Evolutionary conservation across 2,329 filamentous ascomycete species (phyloP), one percentile per base, ranked within the genome.

Genomic region (Orbilia javanica): DNA sequence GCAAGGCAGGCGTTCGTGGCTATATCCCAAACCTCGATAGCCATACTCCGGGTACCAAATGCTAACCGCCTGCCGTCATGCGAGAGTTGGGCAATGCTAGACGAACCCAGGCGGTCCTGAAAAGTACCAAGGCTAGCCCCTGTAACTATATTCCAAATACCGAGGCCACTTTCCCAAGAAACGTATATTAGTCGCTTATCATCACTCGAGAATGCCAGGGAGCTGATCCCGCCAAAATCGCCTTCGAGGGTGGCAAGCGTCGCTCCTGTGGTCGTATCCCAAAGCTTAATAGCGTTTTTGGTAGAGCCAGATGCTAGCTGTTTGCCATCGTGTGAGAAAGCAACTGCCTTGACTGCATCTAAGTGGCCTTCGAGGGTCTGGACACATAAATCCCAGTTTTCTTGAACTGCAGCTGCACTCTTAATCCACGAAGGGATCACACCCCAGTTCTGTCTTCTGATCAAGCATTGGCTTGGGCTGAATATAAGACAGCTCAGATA

Each of bases 281-380:
- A 83, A 5, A 83, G 48, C 39, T 65, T 71, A n/a, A 83, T 65
- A 1, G 81, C 82, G 0, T 60, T 50, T 62, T 83, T 82, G 22
- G 67, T 18, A 3, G 82, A 83, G 44, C 53, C 80, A 3, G 82
- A 82, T 0, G 80, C 81, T 6, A 83, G 55, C 22, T 77, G 52
- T n/a, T 78, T 79, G 22, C 80, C 75, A 55, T 82, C 81, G 5
- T 72, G 79, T 6, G 82, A 83, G 71, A 83, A 84, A 3, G 79
- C 80, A 31, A 83, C 74, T 18, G 71, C 55, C 3, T 8, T 65
- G 50, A 83, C 79, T 5, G 13, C 15, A 4, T 20, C n/a, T 5
- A 1, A n/a, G 20, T 64, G 60, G 7, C 60, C 39, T 10, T 48
- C 31, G 2, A 62, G 31, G 34, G n/a, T 27, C 20, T 62, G 55